These are phyloP conservation scores for Coffea humblotiana DNA, from an alignment of 305 asterid genomes.

Conservation along the genomic window DNA sequence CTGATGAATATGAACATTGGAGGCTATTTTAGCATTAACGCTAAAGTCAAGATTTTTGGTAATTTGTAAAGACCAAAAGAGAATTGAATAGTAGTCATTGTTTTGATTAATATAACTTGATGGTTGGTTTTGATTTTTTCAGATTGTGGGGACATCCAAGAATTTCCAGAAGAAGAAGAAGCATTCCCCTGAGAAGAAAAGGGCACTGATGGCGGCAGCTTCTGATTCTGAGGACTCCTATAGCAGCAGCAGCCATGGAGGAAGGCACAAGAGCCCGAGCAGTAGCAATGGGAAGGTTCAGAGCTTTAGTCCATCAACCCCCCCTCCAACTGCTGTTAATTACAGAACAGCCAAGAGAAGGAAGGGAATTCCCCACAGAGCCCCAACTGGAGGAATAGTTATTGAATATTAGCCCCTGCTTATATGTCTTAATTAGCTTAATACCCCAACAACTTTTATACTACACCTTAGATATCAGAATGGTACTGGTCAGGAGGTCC, in stretches of 20 bases:
- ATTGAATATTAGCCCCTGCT: slow-evolving; percentile 43
- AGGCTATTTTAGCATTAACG: not conserved
- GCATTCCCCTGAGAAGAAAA: slow-evolving; percentile 37
- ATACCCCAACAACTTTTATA: slow-evolving; percentile 15
- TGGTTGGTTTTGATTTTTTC: not conserved
- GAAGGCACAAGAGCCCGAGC: slow-evolving; percentile 28
- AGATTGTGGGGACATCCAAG: slow-evolving; percentile 73
- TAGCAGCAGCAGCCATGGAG: slow-evolving; percentile 52
- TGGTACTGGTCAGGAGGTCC: not conserved
- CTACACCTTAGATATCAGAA: not conserved
- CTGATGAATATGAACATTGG: slow-evolving; percentile 1
- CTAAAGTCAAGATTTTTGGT: not conserved
- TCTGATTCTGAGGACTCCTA: slow-evolving; percentile 67
- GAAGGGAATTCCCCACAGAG: slow-evolving; percentile 82
- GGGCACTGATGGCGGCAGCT: slow-evolving; percentile 15
- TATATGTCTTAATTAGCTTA: slow-evolving; percentile 21
- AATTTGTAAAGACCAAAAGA: not conserved
- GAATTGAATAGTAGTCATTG: slow-evolving; percentile 12
- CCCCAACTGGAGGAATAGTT: slow-evolving; percentile 63
- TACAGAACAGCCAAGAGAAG: slow-evolving; percentile 56
- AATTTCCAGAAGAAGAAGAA: slow-evolving; percentile 44
- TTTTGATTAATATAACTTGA: not conserved
- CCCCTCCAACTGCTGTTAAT: slow-evolving; percentile 55
- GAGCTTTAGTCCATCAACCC: slow-evolving; percentile 75
- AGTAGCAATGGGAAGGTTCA: slow-evolving; percentile 28